phyloP scores from a whole-genome alignment of 306 rosid species.

The Rosa rugosa region DNA sequence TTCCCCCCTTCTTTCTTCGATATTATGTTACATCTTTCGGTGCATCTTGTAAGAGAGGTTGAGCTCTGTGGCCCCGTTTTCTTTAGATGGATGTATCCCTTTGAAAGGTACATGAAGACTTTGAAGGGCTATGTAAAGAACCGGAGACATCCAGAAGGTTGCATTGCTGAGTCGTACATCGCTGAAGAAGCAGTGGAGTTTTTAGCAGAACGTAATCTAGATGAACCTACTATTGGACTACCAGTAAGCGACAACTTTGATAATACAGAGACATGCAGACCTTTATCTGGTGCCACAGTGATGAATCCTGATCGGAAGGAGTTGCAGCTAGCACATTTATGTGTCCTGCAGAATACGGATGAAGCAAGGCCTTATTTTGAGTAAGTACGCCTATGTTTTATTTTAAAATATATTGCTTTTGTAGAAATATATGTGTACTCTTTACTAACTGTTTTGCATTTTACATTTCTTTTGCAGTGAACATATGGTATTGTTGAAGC shows the following conservation, averaged over 20 bases:
- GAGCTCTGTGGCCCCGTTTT: not conserved
- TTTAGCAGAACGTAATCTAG: not conserved
- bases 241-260: not conserved
- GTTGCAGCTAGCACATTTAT: not conserved
- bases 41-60: not conserved
- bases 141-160: not conserved
- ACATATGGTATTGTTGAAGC: not conserved
- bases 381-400: not conserved
- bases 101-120: not conserved
- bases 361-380: not conserved
- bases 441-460: not conserved
- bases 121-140: not conserved
- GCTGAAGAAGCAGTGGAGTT: not conserved
- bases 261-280: not conserved
- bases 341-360: not conserved
- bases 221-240: not conserved
- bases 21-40: not conserved
- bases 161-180: not conserved
- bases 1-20: not conserved
- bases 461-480: not conserved
- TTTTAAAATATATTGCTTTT: too few species aligned
- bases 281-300: not conserved
- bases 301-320: not conserved
- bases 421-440: too few species aligned
- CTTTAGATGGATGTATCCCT: conserved; percentile 1